These are phyloP conservation scores for Calocera cornea DNA, from an alignment of 768 basidiomycete species.

Conservation along the genomic window DNA sequence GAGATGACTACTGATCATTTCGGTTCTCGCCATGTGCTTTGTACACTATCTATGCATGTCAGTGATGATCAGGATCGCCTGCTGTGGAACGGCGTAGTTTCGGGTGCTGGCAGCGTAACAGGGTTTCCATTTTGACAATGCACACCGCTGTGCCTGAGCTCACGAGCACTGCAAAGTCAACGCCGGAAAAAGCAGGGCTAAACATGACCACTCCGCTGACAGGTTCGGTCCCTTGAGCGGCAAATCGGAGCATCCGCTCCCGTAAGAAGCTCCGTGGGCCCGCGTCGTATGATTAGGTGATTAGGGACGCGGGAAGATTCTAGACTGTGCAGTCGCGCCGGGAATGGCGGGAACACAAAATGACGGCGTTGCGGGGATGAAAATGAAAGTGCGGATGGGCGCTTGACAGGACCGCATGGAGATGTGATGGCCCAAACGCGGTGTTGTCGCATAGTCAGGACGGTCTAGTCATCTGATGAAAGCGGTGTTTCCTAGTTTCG, in stretches of 20 bases:
- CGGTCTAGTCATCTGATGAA: background rate
- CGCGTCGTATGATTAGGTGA: too few relatives aligned
- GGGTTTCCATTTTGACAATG: background rate
- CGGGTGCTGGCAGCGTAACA: too few relatives aligned
- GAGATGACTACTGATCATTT: conserved; percentile 29
- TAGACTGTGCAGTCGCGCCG: background rate
- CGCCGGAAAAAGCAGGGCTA: background rate
- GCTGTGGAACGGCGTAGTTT: too few relatives aligned
- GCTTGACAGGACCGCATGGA: background rate
- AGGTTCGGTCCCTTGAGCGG: background rate
- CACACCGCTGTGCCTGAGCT: background rate
- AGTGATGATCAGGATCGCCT: background rate
- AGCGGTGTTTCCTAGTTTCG: background rate
- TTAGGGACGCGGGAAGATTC: background rate
- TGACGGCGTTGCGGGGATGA: background rate
- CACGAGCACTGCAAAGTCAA: background rate
- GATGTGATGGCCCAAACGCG: background rate
- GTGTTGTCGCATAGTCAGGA: background rate
- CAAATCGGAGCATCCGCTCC: background rate
- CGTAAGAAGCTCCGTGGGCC: background rate
- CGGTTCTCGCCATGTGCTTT: background rate
- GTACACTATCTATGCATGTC: background rate
- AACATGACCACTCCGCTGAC: background rate
- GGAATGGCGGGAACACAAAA: background rate
- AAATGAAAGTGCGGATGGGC: background rate